Base-by-base conservation (phyloP, 2,329 filamentous ascomycete genomes). In the Aspergillus tubingensis region DNA sequence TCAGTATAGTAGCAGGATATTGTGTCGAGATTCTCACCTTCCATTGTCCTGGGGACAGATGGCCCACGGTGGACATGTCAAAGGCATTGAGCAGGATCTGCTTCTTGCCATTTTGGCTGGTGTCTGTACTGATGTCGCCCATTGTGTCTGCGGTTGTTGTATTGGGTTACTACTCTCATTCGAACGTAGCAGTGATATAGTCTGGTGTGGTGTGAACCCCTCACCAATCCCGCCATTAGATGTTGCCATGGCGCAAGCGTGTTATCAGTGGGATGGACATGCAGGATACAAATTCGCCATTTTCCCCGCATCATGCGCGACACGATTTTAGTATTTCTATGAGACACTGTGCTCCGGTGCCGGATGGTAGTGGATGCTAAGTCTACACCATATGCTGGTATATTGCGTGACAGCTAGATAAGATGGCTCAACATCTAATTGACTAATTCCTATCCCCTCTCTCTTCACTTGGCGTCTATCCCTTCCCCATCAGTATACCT, bases 41-140 rank as follows among this genome's bases (percentile, higher is more conserved):
- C 87, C 87, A 89, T 74, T 89, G 86, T 0, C 87, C 87, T 0
- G 86, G 86, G 0, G 84, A 86, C 36, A 89, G 70, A 69, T 89
- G 87, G 2, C 86, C 86, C 5, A 88, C 80, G 0, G 86, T 88
- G 2, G 81, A 85, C 85, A 88, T 88, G 61, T 88, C 86, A 65
- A 88, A 88, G 2, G 86, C 86, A 75, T 88, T 88, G 50, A 88
- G 76, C 5, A 88, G 69, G 13, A 88, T 87, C 25, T 83, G 79
- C 65, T 84, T 85, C 69, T 81, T 83, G 30, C 58, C 57, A 49
- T 41, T 17, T 5, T 58, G 52, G 53, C 56, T 50, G 30, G 17
- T 47, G 21, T 55, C 3, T 8, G 23, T 38, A 19, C 49, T 62
- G 19, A 39, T 61, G 23, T 67, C 60, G 19, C 66, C 66, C 68